Conservation (phyloP, 176 grass and related monocot genomes). For the Coix lacrymajobi region DNA sequence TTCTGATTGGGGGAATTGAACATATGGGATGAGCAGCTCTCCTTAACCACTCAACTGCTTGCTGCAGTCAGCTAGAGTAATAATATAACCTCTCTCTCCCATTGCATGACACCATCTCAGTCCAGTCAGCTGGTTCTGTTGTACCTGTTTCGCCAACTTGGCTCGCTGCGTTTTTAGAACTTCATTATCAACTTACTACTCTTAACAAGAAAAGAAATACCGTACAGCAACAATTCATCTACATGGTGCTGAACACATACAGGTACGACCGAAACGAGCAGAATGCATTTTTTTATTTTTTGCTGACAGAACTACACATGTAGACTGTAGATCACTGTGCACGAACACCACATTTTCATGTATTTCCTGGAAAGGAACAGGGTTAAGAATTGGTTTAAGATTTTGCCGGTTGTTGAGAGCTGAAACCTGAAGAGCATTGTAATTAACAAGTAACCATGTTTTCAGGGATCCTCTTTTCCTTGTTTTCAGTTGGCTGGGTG, state of each 20-base stretch:
- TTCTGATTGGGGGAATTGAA: background rate
- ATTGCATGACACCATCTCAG: conserved; percentile 4
- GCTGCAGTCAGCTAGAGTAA: background rate
- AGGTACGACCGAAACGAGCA: background rate
- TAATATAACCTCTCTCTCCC: background rate
- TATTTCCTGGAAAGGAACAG: background rate
- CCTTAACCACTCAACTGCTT: background rate
- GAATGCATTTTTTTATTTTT: background rate
- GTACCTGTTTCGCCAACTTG: conserved; percentile 26
- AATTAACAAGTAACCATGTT: too few species aligned
- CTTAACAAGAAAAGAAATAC: background rate
- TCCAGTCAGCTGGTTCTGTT: background rate
- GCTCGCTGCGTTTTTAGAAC: background rate
- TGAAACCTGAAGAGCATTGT: background rate
- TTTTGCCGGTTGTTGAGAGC: conserved; percentile 4
- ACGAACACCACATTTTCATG: background rate
- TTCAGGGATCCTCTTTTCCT: conserved; percentile 28
- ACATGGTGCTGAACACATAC: background rate
- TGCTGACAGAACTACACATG: background rate
- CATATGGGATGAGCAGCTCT: background rate
- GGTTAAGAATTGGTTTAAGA: background rate
- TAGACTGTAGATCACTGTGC: background rate
- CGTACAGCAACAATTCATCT: background rate
- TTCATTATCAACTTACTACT: too few species aligned
- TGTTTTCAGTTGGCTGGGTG: conserved; percentile 10